Conservation (phyloP, 805 yeast species). For the Groenewaldozyma salmanticensis region DNA sequence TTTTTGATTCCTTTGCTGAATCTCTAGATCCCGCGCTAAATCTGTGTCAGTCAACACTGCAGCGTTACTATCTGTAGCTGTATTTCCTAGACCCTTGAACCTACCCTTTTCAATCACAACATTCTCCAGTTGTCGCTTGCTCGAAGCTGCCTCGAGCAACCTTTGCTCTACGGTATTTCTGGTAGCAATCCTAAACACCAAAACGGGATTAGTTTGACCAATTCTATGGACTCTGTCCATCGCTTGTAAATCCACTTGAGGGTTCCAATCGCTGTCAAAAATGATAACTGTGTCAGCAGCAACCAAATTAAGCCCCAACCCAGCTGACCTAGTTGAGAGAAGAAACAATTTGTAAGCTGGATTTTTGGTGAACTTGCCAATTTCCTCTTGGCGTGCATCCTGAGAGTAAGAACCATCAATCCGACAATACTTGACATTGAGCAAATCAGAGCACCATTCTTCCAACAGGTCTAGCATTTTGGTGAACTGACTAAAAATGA, state of each 20-base stretch:
- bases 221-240: conserved; percentile 93
- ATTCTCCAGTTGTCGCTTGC: conserved; percentile 70
- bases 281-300: conserved; percentile 85
- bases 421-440: conserved; percentile 41
- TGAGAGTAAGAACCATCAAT: conserved; percentile 72
- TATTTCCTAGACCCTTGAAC: conserved; percentile 22
- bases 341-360: conserved; percentile 44
- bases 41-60: conserved; percentile 3
- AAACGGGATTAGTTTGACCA: conserved; percentile 79
- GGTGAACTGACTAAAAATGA: conserved; percentile 84
- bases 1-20: background rate
- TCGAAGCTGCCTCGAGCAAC: conserved; percentile 65
- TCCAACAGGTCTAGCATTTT: conserved; percentile 69
- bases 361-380: conserved; percentile 39
- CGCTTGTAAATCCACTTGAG: conserved; percentile 93
- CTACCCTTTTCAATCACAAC: conserved; percentile 60
- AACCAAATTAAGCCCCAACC: conserved; percentile 78
- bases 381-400: conserved; percentile 53
- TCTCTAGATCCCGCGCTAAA: conserved; percentile 2
- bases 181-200: conserved; percentile 68
- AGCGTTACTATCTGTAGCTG: conserved; percentile 1
- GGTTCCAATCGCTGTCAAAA: conserved; percentile 95
- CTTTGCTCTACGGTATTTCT: conserved; percentile 78
- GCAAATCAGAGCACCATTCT: conserved; percentile 57
- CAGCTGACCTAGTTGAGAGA: conserved; percentile 89